Evolutionary conservation across 495 filamentous ascomycete genomes (phyloP).

Genomic region (Penicillium chermesinum): DNA sequence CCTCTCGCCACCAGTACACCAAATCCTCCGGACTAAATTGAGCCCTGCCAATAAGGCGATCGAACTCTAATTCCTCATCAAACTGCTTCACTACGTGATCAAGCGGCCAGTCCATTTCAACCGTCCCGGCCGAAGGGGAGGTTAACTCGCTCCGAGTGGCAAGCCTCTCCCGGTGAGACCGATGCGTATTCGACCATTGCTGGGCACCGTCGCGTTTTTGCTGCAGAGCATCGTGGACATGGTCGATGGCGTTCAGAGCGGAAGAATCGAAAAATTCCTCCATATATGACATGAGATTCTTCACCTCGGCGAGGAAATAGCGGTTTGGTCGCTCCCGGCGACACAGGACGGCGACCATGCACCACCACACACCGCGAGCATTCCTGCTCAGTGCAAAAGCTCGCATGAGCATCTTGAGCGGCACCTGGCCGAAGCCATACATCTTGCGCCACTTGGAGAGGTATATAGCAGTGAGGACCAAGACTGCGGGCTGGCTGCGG

Average conservation of each 20-base stretch:
- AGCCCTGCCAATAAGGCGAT: background rate
- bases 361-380: slow-evolving; percentile 41
- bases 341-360: slow-evolving; percentile 33
- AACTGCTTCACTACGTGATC: slow-evolving; percentile 11
- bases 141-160: background rate
- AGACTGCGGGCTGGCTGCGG: slow-evolving; percentile 25
- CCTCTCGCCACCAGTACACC: background rate
- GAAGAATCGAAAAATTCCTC: slow-evolving; percentile 1
- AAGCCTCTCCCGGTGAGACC: background rate
- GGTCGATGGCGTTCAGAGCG: slow-evolving; percentile 11
- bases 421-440: slow-evolving; percentile 32
- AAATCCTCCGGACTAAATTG: background rate
- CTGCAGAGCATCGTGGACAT: slow-evolving; percentile 14
- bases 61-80: slow-evolving; percentile 24
- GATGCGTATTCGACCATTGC: background rate
- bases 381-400: slow-evolving; percentile 27
- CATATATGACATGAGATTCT: slow-evolving; percentile 20
- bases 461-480: slow-evolving; percentile 35
- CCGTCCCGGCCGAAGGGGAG: background rate
- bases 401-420: slow-evolving; percentile 42
- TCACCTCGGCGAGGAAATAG: slow-evolving; percentile 33
- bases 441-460: slow-evolving; percentile 32
- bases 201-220: background rate
- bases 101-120: background rate
- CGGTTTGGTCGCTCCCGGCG: slow-evolving; percentile 24